Conservation (phyloP, 441 rosid genomes). For the Pelargonium hybrid region DNA sequence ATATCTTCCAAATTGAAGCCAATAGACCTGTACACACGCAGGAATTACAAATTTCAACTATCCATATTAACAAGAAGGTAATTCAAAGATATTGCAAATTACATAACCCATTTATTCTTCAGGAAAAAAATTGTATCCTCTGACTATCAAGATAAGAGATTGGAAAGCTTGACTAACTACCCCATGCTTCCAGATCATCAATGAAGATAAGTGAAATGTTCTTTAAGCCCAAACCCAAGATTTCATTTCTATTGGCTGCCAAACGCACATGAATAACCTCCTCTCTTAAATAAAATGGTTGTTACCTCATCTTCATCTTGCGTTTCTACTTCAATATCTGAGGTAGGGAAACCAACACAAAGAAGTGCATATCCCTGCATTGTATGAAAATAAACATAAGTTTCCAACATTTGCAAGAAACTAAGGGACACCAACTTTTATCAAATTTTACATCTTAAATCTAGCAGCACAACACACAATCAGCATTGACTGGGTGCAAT, state of each 20-base stretch:
- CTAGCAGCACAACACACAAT: too few species aligned
- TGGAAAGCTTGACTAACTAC: background rate
- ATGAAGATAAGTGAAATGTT: background rate
- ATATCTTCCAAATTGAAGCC: conserved; percentile 99
- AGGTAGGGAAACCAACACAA: conserved; percentile 75
- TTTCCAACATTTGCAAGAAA: background rate
- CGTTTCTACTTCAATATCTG: conserved; percentile 83
- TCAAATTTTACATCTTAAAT: background rate
- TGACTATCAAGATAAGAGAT: background rate
- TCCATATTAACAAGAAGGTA: background rate
- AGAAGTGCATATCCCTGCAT: conserved; percentile 88
- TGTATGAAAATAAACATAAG: conserved; percentile 11
- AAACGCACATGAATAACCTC: conserved; percentile 2
- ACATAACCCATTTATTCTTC: background rate
- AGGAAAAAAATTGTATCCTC: background rate
- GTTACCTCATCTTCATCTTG: conserved; percentile 91
- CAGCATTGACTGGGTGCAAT: too few species aligned
- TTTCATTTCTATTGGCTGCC: conserved; percentile 9
- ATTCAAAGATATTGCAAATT: background rate
- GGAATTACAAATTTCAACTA: conserved; percentile 4
- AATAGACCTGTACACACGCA: conserved; percentile 60
- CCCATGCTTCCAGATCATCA: background rate
- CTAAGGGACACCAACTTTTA: background rate
- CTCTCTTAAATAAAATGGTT: conserved; percentile 7
- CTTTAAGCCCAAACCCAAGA: background rate